Evolutionary conservation across 176 grass and related monocot species (phyloP), one percentile per base, ranked within the genome.

Genomic region (Carex cristatella): DNA sequence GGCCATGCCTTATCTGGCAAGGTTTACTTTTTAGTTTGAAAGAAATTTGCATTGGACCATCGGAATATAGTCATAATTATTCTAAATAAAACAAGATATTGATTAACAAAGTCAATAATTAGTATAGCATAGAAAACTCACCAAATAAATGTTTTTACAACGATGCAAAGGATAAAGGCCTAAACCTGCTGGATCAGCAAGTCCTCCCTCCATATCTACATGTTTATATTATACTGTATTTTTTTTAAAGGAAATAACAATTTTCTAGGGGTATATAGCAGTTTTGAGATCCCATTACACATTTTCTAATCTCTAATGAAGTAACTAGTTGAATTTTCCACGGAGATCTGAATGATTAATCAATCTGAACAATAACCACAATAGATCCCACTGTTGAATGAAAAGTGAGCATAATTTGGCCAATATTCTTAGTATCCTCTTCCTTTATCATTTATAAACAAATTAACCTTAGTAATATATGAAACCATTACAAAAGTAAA

Each of bases 91-190:
- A 76, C 10, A 51, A 75, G 10, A 40, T 69, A 16, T 7, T 37
- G 2, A 62, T 76, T 55, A 55, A 32, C n/a, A 76, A 7, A 76
- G 56, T 11, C 23, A 55, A 56, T 55, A 31, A 77, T 27, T 48
- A 23, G 9, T 77, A 53, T 77, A 16, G 35, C 66, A 69, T 38
- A 38, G 4, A 77, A 56, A 44, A 54, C 9, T 72, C 11, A 97
- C 90, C 87, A 97, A 86, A 80, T 97, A 86, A 6, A 97, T 83
- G 84, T 89, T 94, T 81, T 97, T 97, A 81, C 92, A 97, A 53
- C 92, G 89, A 65, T 97, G 90, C 59, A 85, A 73, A 53, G 94
- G 94, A 83, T 91, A 94, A 14, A 97, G 9, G 15, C 81, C 83
- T 71, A 91, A 91, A 72, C 65, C 61, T 38, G 48, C 23, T 77